phyloP scores from a whole-genome alignment of 1,139 yeast species.

The Geotrichum citri-aurantii region DNA sequence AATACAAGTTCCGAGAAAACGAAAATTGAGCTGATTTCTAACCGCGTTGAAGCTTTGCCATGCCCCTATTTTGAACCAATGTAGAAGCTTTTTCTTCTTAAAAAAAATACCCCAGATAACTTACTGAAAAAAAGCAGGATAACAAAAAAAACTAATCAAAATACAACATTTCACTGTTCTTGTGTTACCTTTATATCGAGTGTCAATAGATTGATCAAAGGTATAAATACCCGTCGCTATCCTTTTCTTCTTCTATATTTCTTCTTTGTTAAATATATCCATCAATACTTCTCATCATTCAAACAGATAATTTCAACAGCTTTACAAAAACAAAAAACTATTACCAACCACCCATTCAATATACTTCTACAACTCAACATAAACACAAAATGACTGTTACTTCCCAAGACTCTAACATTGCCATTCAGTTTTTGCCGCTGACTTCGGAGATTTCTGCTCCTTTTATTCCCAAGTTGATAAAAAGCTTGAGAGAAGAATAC shows the following conservation, averaged over 20 bases:
- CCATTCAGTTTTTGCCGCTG: conserved; percentile 6
- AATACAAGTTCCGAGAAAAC: neutral
- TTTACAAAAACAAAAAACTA: neutral
- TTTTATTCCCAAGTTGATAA: conserved; percentile 8
- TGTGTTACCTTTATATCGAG: neutral
- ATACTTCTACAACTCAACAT: neutral
- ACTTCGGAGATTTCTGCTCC: conserved; percentile 15
- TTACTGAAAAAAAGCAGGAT: neutral
- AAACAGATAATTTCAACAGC: neutral
- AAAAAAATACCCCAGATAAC: neutral
- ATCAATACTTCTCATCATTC: neutral
- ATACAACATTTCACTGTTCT: neutral
- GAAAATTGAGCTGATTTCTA: neutral
- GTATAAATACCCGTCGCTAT: neutral
- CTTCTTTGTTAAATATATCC: neutral
- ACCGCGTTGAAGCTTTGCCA: neutral
- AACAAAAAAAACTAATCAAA: neutral
- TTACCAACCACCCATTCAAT: conserved; percentile 23
- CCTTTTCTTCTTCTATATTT: neutral
- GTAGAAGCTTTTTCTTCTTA: neutral
- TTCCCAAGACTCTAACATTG: neutral
- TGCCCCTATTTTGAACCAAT: neutral
- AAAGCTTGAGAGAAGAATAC: conserved; percentile 5
- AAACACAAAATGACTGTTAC: conserved; percentile 5
- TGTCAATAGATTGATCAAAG: neutral